Base-by-base conservation (phyloP, 2,329 filamentous ascomycete species). In the Aureobasidium namibiae region DNA sequence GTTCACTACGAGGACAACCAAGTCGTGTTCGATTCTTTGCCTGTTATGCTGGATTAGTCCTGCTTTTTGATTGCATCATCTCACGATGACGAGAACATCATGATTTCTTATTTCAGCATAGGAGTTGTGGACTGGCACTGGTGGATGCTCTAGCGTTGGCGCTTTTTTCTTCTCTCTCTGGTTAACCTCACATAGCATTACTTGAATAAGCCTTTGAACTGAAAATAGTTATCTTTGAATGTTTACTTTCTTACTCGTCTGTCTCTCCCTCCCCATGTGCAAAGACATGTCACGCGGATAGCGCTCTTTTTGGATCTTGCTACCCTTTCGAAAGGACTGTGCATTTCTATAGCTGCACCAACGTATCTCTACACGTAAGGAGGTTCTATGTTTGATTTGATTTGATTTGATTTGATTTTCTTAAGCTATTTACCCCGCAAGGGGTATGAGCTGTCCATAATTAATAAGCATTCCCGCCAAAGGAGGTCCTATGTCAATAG, bases 1-100 rank as follows among this genome's bases (percentile, higher is more conserved):
- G 77, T 78, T 53, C 84, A 87, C 72, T 87, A 85, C 67, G 78
- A 84, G 67, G 75, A 78, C 45, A 87, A 87, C 66, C 76, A 80
- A 61, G 79, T 82, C 18, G 80, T 87, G 5, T 79, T 84, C 62
- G 78, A 85, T 54, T 81, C 75, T 65, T 69, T 87, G 60, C 83
- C 83, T 18, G 68, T 71, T 14, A 66, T 69, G 21, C 61, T 72
- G 18, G 69, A 72, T 16, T 57, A 39, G 16, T 11, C 36, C 16
- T 21, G 14, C 14, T 9, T 4, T n/a, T 39, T 3, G 7, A 7
- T 16, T 39, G 8, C n/a, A 3, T 52, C 11, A 14, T 26, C 21
- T 52, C 4, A 52, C 34, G 48, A 52, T 29, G 33, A 29, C 33
- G 39, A 52, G 29, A 49, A 50, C 26, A 11, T 52, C 2, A 52